Evolutionary conservation across 1,284 basidiomycete genomes (phyloP).

Genomic region (Ceratobasidium sp.): DNA sequence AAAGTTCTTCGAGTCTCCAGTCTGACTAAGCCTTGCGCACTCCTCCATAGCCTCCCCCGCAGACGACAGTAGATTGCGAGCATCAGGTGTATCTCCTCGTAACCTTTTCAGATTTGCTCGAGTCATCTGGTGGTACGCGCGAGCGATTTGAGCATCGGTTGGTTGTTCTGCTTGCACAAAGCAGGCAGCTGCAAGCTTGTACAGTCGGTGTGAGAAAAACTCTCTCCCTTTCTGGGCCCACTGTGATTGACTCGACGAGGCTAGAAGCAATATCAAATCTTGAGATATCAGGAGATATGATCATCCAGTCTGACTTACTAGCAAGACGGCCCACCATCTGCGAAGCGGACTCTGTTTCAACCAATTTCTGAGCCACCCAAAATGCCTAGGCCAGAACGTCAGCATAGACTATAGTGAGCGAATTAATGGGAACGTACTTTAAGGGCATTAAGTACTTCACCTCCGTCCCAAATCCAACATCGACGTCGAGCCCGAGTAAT

Average conservation of each 20-base stretch:
- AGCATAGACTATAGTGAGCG: too few species aligned
- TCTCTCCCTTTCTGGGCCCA: constrained; percentile 27
- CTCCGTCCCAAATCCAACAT: constrained; percentile 48
- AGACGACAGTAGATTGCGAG: neutral
- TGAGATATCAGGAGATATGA: neutral
- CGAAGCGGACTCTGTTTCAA: constrained; percentile 14
- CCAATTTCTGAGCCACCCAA: neutral
- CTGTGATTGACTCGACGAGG: constrained; percentile 14
- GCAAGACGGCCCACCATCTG: constrained; percentile 27
- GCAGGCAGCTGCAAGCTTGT: constrained; percentile 31
- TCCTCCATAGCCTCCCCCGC: constrained; percentile 3
- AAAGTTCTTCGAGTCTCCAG: neutral
- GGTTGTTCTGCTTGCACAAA: constrained; percentile 22
- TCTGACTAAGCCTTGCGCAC: neutral
- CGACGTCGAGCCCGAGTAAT: constrained; percentile 45
- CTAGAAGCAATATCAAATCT: neutral
- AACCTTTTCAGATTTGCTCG: constrained; percentile 31
- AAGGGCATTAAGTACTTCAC: neutral
- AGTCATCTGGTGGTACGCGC: constrained; percentile 31
- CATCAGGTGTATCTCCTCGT: constrained; percentile 13
- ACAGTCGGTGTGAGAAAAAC: constrained; percentile 33
- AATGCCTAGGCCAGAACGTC: too few species aligned
- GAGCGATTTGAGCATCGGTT: constrained; percentile 14
- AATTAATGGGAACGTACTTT: neutral
- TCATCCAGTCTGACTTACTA: neutral